Conservation (phyloP, 2,329 filamentous ascomycete genomes). For the Calonectria pteridis region DNA sequence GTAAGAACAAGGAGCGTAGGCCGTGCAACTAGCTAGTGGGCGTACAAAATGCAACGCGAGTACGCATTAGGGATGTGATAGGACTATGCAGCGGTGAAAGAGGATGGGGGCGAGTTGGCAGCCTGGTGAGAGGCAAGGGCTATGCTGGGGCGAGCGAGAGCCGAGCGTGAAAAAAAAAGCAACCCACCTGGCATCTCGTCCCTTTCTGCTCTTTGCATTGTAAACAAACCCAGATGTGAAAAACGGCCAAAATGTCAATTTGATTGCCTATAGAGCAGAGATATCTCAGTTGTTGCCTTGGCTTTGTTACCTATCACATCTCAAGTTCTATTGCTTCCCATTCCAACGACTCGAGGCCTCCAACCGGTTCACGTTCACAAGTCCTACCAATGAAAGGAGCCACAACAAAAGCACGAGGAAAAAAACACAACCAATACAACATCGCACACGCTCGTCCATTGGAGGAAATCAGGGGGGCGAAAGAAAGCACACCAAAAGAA, state of each 20-base stretch:
- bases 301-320: background rate
- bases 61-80: background rate
- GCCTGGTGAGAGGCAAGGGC: slow-evolving; percentile 1
- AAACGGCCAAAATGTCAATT: background rate
- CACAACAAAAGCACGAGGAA: background rate
- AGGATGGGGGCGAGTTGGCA: background rate
- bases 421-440: background rate
- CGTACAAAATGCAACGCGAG: background rate
- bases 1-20: background rate
- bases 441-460: background rate
- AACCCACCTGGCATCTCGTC: background rate
- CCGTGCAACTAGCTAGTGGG: background rate
- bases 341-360: background rate
- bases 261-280: background rate
- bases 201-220: background rate
- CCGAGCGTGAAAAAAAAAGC: background rate
- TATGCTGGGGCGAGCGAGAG: background rate
- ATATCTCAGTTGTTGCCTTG: background rate
- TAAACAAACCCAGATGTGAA: background rate
- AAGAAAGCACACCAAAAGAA: background rate
- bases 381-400: background rate
- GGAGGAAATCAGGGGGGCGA: background rate
- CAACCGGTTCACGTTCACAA: background rate
- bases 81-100: background rate
- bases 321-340: background rate